Evolutionary conservation across 495 filamentous ascomycete genomes (phyloP).

Genomic region (Schizothecium vesticola): DNA sequence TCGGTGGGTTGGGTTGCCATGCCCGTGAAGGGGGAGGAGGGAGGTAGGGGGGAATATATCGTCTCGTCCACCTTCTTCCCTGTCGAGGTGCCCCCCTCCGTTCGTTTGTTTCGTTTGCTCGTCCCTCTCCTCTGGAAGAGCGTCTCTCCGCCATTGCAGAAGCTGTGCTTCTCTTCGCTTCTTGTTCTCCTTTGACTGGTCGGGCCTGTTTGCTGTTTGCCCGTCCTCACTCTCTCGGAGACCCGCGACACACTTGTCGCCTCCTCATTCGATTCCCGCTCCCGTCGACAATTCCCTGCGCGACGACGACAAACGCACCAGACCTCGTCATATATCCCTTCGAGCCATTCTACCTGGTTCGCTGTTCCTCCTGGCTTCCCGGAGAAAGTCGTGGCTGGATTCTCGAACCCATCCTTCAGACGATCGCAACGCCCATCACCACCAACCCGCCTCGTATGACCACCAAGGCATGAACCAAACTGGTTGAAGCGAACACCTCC

Average conservation of each 20-base stretch:
- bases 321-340: not conserved
- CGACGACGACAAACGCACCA: not conserved
- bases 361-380: not conserved
- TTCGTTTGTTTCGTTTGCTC: constrained; percentile 7
- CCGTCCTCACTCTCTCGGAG: not conserved
- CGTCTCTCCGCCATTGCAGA: constrained; percentile 2
- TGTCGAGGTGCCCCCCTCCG: not conserved
- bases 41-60: not conserved
- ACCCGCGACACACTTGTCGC: constrained; percentile 6
- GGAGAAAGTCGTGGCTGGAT: not conserved
- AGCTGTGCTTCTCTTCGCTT: constrained; percentile 16
- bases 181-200: not conserved
- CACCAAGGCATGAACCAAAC: constrained; percentile 8
- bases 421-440: not conserved
- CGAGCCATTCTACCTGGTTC: not conserved
- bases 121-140: not conserved
- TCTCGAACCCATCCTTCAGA: not conserved
- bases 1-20: not conserved
- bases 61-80: not conserved
- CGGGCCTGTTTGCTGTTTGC: constrained; percentile 3
- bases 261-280: not conserved
- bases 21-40: not conserved
- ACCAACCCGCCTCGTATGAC: not conserved
- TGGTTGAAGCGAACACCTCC: constrained; percentile 4
- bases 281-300: not conserved